Conservation (phyloP, 2,329 filamentous ascomycete species). For the Cladosporium sp. region DNA sequence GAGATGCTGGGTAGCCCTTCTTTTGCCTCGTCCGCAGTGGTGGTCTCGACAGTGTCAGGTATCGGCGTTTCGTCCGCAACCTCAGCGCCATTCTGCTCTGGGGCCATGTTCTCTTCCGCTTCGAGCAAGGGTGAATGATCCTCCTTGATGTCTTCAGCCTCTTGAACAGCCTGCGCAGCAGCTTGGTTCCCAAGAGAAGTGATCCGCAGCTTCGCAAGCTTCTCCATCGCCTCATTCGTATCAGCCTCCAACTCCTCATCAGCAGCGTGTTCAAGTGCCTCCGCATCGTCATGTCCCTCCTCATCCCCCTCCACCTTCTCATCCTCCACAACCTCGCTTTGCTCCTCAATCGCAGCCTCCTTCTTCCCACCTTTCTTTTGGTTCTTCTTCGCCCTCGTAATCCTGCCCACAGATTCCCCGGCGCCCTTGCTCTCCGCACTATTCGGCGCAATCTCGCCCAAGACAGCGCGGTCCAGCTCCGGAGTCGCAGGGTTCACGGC, state of each 20-base stretch:
- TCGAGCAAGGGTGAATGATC: background rate
- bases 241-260: slow-evolving; percentile 1
- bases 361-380: slow-evolving; percentile 17
- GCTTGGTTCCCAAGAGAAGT: background rate
- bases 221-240: slow-evolving; percentile 8
- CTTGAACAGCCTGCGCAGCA: background rate
- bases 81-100: background rate
- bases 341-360: slow-evolving; percentile 18
- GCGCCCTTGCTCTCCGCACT: slow-evolving; percentile 18
- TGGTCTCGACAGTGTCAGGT: background rate
- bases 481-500: slow-evolving; percentile 10
- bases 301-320: slow-evolving; percentile 32
- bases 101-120: background rate
- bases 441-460: slow-evolving; percentile 38
- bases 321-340: slow-evolving; percentile 18
- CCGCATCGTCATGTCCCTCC: slow-evolving; percentile 23
- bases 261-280: background rate
- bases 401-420: slow-evolving; percentile 17
- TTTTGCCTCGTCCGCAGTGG: background rate
- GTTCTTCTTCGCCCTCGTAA: slow-evolving; percentile 16
- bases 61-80: background rate
- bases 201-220: slow-evolving; percentile 1
- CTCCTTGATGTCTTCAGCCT: background rate
- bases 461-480: slow-evolving; percentile 29
- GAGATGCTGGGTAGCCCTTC: background rate